These are phyloP conservation scores for Calonectria pteridis DNA, from an alignment of 2,329 filamentous ascomycete species.

Conservation along the genomic window DNA sequence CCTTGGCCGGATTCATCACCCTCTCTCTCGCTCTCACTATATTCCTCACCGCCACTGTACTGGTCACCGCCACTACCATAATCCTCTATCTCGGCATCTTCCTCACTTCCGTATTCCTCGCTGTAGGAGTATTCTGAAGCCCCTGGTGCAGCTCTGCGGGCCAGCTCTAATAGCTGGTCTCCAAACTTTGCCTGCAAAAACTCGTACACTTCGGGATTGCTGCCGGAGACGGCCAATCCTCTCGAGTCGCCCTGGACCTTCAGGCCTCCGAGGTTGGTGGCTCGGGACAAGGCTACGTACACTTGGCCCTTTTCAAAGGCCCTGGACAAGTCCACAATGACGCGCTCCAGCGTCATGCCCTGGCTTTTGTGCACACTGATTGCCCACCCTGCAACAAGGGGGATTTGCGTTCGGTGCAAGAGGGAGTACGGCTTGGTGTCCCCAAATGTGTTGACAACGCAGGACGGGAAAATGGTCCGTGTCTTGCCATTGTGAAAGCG, in stretches of 20 bases:
- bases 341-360: constrained; percentile 71
- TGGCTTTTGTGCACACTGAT: constrained; percentile 74
- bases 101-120: no score
- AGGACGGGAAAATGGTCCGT: constrained; percentile 64
- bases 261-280: constrained; percentile 33
- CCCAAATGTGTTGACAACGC: constrained; percentile 61
- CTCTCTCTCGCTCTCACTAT: no score
- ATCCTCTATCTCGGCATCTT: no score
- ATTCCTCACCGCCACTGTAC: no score
- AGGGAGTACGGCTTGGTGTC: constrained; percentile 59
- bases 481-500: constrained; percentile 61
- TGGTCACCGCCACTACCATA: no score
- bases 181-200: constrained; percentile 18
- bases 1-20: no score
- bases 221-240: not conserved
- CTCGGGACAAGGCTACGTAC: constrained; percentile 61
- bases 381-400: constrained; percentile 71
- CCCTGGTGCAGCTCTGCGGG: no score
- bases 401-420: constrained; percentile 70
- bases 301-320: constrained; percentile 70
- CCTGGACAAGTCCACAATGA: constrained; percentile 64
- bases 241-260: constrained; percentile 22
- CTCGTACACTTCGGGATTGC: constrained; percentile 11
- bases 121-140: no score
- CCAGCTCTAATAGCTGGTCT: not conserved